These are phyloP conservation scores for Neonectria neomacrospora DNA, from an alignment of 2,329 filamentous ascomycete species.

Conservation along the genomic window DNA sequence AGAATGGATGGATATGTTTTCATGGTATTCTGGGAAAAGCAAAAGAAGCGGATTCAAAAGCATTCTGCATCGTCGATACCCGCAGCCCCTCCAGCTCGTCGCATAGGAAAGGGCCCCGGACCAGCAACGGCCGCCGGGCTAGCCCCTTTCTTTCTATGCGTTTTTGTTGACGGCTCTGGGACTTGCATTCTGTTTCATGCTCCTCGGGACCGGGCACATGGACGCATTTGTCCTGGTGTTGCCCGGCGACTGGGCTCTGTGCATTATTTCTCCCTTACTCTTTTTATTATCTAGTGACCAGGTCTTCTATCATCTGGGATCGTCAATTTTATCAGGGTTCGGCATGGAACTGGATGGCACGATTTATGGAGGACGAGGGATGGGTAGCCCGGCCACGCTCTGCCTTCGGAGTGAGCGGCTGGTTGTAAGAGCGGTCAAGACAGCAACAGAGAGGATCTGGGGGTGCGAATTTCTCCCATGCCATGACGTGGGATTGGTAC, in stretches of 20 bases:
- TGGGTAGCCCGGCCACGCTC: slow-evolving; percentile 17
- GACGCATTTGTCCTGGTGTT: slow-evolving; percentile 29
- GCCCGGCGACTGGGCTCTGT: slow-evolving; percentile 26
- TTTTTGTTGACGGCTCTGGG: slow-evolving; percentile 39
- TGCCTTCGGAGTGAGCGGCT: slow-evolving; percentile 21
- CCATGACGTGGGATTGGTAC: slow-evolving; percentile 31
- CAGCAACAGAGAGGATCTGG: slow-evolving; percentile 26
- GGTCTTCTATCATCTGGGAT: slow-evolving; percentile 20
- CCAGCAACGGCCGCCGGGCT: slow-evolving; percentile 29
- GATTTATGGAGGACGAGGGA: slow-evolving; percentile 14
- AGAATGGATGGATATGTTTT: slow-evolving; percentile 42
- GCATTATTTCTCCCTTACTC: slow-evolving; percentile 27
- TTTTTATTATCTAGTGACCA: slow-evolving; percentile 27
- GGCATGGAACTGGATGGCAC: slow-evolving; percentile 13
- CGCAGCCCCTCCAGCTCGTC: slow-evolving; percentile 42
- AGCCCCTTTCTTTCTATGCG: slow-evolving; percentile 27
- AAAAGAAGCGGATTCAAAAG: slow-evolving; percentile 46
- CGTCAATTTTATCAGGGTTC: slow-evolving; percentile 19
- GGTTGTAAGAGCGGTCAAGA: slow-evolving; percentile 27
- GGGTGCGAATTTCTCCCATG: slow-evolving; percentile 18
- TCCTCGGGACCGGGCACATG: slow-evolving; percentile 35
- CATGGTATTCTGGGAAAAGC: slow-evolving; percentile 46
- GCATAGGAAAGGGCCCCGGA: slow-evolving; percentile 25
- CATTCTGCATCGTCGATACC: slow-evolving; percentile 49
- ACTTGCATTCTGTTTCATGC: slow-evolving; percentile 44